Evolutionary conservation across 805 yeast genomes (phyloP), one percentile per base, ranked within the genome.

Genomic region (Sungouiella blattae): DNA sequence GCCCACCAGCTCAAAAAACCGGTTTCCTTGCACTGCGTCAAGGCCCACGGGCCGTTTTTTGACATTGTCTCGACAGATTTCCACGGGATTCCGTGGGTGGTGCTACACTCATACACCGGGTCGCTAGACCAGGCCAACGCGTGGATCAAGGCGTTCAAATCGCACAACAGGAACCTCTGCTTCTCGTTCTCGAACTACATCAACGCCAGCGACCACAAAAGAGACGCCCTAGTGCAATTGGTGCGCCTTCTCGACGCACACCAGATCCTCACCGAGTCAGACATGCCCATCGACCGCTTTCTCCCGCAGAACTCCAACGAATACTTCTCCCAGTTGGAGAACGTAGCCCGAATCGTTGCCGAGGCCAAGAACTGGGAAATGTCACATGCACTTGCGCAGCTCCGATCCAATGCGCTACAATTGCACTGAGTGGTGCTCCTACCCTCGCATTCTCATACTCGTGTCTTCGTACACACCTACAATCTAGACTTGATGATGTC

Each of bases 401-500:
- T 20, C 22, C 22, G 22, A 9, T 20, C 22, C 22, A 20, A 20
- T 9, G 9, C 8, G 6, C 22, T 20, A 6, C 6, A 9, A 9
- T 20, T 20, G 22, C n/a, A n/a, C n/a, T n/a, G n/a, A n/a, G n/a
- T n/a, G n/a, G n/a, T n/a, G n/a, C n/a, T n/a, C n/a, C n/a, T n/a
- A n/a, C n/a, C 22, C 4, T 6, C 17, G 14, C 12, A 18, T 27
- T 17, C 22, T 6, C n/a, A 11, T 5, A 8, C 24, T 11, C 11
- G 21, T 11, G 11, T 14, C 11, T 11, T 31, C 34, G 23, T 17
- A 18, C n/a, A n/a, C 9, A 34, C 38, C 63, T 78, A 86, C 62
- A 73, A 70, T 83, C 95, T 83, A 36, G 95, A 85, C 75, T 85
- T 91, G 78, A 93, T 76, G 62, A 93, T 93, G 71, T 87, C 93